Conservation (phyloP, 225 moss, liverwort and hornwort genomes). For the Asterella californica region DNA sequence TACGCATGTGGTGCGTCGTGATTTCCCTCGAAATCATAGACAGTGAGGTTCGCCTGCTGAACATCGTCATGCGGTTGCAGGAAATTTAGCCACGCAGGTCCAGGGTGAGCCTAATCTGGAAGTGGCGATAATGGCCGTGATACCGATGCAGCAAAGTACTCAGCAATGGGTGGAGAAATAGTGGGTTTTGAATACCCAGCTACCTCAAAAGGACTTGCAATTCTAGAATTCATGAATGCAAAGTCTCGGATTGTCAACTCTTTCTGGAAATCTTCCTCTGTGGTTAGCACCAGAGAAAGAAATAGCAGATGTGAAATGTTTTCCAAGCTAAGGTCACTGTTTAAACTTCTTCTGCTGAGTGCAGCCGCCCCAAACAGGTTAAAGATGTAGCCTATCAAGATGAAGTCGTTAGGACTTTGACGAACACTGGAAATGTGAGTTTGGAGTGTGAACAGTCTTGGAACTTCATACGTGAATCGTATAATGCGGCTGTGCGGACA, state of each 20-base stretch:
- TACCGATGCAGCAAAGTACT: conserved; percentile 47
- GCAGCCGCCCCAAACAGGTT: conserved; percentile 79
- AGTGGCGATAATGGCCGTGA: neutral
- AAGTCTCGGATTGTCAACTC: neutral
- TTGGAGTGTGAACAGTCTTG: neutral
- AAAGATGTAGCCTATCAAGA: conserved; percentile 96
- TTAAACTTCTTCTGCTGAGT: neutral
- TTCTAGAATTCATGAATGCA: neutral
- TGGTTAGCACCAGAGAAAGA: neutral
- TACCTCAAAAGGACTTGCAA: neutral
- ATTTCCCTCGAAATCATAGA: neutral
- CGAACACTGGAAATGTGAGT: conserved; percentile 86
- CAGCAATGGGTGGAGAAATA: conserved; percentile 99
- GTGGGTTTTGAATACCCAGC: conserved; percentile 29
- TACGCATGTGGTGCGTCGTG: too few species aligned
- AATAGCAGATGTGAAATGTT: too few species aligned
- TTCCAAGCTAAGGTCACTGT: too few species aligned
- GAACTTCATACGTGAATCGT: neutral
- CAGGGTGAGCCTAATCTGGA: neutral
- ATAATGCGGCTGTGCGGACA: neutral
- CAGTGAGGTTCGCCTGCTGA: neutral
- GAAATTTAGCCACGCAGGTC: neutral
- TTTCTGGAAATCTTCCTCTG: neutral
- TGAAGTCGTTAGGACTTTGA: conserved; percentile 82
- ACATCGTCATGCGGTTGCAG: neutral